Evolutionary conservation across 257 asterid genomes (phyloP), one percentile per base, ranked within the genome.

Genomic region (Phtheirospermum japonicum): DNA sequence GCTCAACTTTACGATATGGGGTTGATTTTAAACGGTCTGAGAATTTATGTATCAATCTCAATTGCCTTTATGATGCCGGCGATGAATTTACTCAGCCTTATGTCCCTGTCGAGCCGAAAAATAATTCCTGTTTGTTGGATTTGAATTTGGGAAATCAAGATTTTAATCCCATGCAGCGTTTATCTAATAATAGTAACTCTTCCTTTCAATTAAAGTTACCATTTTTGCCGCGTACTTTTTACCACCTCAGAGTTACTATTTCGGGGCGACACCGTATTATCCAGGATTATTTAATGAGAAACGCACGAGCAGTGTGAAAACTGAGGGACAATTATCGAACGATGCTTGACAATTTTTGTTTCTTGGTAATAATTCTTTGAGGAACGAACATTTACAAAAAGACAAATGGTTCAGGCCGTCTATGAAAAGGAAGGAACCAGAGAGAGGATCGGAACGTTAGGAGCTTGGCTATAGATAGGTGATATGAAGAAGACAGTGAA

Each of bases 391-490:
- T 0, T 37, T 32, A 59, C 76, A 73, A 17, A 76, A 63, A 51
- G 77, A 67, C 59, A 51, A 71, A 53, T 70, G 81, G 82, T 64
- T 57, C 11, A 58, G 71, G n/a, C 48, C 73, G 12, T 64, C 78
- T n/a, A 48, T 57, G 65, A 82, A 82, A 68, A 73, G 88, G 73
- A 82, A 81, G 72, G 86, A 79, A 16, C 77, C 88, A 0, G 88
- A 75, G 64, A 85, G 85, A 55, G 85, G 89, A 55, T 65, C 67
- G 14, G 76, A 70, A 10, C 52, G 50, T 57, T 74, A 43, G 57
- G 83, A 77, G 64, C 79, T 69, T 39, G 77, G 78, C 64, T 64
- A 76, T 66, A 72, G 73, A 68, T 72, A 78, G 73, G 65, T 64
- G 61, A 70, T 59, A 36, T 77, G 68, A 71, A 6, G 14, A 8